Evolutionary conservation across 306 rosid species (phyloP), one percentile per base, ranked within the genome.

Genomic region (Medicago ruthenica): DNA sequence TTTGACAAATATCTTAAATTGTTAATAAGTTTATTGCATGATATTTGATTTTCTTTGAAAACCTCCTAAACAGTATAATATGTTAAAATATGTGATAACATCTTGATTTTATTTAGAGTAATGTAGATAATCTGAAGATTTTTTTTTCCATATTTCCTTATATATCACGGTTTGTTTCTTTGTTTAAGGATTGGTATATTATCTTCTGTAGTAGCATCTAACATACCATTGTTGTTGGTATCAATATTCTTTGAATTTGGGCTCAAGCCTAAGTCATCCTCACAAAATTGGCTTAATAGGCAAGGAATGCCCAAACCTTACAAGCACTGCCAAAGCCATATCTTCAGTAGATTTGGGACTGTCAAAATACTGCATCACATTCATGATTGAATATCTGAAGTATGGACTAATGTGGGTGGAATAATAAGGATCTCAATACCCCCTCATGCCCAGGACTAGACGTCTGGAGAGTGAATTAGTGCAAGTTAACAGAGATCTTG

Each of bases 11-110:
- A 48, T 67, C 42, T 75, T 66, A 36, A 41, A 58, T 42, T 64
- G 70, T 74, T 79, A 76, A 73, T 70, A 40, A 58, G 42, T 60
- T 14, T 20, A 31, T 73, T 60, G 66, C 41, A 70, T 31, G 40
- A 34, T 61, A 70, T n/a, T 65, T 67, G 14, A 17, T 65, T 64
- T 71, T 27, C 71, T 22, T 53, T 61, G 63, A 44, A 50, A 63
- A 50, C 5, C 68, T 82, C 68, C 44, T 67, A 16, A 63, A 39
- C 39, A 53, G 20, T 50, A 20, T 70, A 53, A 51, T 17, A 63
- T 37, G 24, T 63, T n/a, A 63, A 37, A 37, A 37, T 8, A 63
- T 63, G 21, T 37, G 21, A 63, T 63, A 63, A 16, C 16, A 36
- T 37, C 24, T 37, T 63, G 24, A 36, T 63, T 63, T 39, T 63